Evolutionary conservation across 2,329 filamentous ascomycete genomes (phyloP).

Genomic region (Lasiodiplodia sp.): DNA sequence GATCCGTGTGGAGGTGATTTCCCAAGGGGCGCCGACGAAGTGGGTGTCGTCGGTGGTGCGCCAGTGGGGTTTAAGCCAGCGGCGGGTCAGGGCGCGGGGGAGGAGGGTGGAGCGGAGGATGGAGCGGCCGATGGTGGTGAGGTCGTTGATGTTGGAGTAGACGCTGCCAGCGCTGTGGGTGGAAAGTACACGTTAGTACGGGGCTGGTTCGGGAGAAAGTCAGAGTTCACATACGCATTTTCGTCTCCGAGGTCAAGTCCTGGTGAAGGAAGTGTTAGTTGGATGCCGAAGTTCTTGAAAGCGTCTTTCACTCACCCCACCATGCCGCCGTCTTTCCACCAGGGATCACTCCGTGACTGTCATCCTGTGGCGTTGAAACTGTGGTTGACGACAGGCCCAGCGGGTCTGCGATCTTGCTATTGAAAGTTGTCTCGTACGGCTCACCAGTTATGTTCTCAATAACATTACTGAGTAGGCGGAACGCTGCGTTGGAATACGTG

Average conservation of each 20-base stretch:
- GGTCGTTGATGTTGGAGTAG: slow-evolving; percentile 36
- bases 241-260: background rate
- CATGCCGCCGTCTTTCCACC: slow-evolving; percentile 29
- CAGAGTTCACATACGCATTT: background rate
- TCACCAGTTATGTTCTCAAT: slow-evolving; percentile 51
- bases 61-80: slow-evolving; percentile 37
- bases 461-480: slow-evolving; percentile 47
- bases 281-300: background rate
- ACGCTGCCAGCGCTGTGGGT: slow-evolving; percentile 39
- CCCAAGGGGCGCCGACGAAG: slow-evolving; percentile 38
- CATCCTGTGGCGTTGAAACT: slow-evolving; percentile 39
- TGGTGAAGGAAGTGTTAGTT: background rate
- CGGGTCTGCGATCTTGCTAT: slow-evolving; percentile 47
- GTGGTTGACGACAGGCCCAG: slow-evolving; percentile 50
- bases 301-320: slow-evolving; percentile 30
- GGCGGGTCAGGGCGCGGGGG: slow-evolving; percentile 33
- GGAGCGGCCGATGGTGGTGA: slow-evolving; percentile 35
- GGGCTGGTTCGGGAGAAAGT: background rate
- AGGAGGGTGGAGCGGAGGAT: slow-evolving; percentile 37
- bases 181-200: slow-evolving; percentile 22
- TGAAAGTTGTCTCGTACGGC: slow-evolving; percentile 45
- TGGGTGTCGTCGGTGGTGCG: slow-evolving; percentile 35
- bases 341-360: slow-evolving; percentile 47
- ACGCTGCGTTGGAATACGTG: slow-evolving; percentile 48
- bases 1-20: slow-evolving; percentile 34